These are phyloP conservation scores for Claviceps pazoutovae DNA, from an alignment of 2,329 filamentous ascomycete genomes.

Conservation along the genomic window DNA sequence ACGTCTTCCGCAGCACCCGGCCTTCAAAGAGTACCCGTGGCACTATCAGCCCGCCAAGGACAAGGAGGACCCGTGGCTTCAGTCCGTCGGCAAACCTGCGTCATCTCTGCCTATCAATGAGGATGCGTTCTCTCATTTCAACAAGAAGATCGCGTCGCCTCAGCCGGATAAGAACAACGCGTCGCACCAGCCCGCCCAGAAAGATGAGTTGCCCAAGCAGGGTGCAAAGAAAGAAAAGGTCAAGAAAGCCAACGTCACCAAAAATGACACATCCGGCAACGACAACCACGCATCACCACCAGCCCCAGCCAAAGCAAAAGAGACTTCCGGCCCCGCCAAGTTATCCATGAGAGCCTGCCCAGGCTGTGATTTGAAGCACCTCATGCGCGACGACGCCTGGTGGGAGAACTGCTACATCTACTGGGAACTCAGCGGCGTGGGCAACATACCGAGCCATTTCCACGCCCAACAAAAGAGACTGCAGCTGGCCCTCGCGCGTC, in stretches of 20 bases:
- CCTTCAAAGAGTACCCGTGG: too few relatives aligned
- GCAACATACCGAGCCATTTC: conserved; percentile 2
- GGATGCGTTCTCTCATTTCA: too few relatives aligned
- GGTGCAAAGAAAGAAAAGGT: neutral
- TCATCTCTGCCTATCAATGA: neutral
- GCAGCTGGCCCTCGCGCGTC: conserved; percentile 1
- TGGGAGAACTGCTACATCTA: conserved; percentile 8
- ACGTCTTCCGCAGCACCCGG: too few relatives aligned
- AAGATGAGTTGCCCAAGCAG: too few relatives aligned
- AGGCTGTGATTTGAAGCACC: conserved; percentile 5
- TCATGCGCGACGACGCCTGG: conserved; percentile 7
- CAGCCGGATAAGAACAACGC: too few relatives aligned
- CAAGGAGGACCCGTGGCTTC: too few relatives aligned
- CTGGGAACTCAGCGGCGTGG: conserved; percentile 2
- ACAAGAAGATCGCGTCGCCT: too few relatives aligned
- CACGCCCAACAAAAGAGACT: neutral
- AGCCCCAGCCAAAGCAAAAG: neutral
- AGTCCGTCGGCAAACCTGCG: neutral
- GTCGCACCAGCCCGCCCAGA: too few relatives aligned
- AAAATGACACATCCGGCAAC: neutral
- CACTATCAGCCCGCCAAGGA: too few relatives aligned
- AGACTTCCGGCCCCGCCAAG: neutral
- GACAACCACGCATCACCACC: neutral
- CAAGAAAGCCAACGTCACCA: neutral
- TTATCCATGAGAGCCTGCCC: conserved; percentile 2